Base-by-base conservation (phyloP, 2,329 filamentous ascomycete genomes). In the Stachybotrys elegans region DNA sequence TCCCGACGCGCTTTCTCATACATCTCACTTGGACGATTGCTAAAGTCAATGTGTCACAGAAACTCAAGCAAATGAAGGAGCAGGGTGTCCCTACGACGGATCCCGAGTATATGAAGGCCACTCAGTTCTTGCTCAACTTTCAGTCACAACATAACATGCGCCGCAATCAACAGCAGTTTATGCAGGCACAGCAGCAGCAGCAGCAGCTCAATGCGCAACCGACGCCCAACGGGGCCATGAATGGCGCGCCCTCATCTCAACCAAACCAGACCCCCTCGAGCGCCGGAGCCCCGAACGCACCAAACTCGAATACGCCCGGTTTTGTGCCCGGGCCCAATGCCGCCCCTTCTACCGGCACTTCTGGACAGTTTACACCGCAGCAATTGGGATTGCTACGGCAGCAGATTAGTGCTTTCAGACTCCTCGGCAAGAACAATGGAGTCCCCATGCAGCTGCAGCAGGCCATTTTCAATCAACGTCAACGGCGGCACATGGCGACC, bases 401-500 rank as follows among this genome's bases (percentile, higher is more conserved):
- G 52, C 93, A 98, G 62, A 95, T 97, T 41, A 77, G 85, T 55
- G 91, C 92, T 0, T 97, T 96, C 68, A 94, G 94, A 66, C 77
- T 90, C 52, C 74, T 98, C 4, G 85, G 88, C 5, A 94, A 93
- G 65, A 95, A 95, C 54, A 75, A 86, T 13, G 85, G 90, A 1
- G 81, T 97, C 4, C 89, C 92, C 1, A 67, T 79, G 22, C 77
- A 81, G 49, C 78, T 95, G 51, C 89, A 95, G 61, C 86, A 92
- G 58, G 81, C 86, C 40, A 83, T 97, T 29, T 95, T 91, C 60
- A 76, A 84, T 36, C 82, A 86, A 46, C 81, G 84, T 40, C 78
- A 84, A 52, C 83, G 83, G 53, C 80, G 84, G 54, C 65, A 68
- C 45, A 72, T 82, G 21, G 72, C 79, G 13, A 66, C 67, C n/a